Conservation (phyloP, 192 early-diverging fungal species). For the Chytriomyces sp. region DNA sequence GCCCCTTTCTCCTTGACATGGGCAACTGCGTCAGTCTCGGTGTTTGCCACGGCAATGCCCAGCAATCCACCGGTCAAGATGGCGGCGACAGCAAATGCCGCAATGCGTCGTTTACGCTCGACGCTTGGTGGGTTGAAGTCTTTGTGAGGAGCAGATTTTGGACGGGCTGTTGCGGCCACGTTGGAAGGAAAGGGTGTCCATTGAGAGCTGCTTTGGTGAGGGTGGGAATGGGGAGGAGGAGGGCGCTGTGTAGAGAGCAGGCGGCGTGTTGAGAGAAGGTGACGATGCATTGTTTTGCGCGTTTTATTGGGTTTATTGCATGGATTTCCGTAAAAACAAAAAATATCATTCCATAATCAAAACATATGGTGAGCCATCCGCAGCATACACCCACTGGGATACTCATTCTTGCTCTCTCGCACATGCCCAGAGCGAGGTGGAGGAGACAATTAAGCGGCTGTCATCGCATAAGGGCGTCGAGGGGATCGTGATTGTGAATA, state of each 20-base stretch:
- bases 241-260: too few species aligned
- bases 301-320: too few species aligned
- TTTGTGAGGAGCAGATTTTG: slow-evolving; percentile 9
- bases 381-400: neutral
- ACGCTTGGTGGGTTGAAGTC: slow-evolving; percentile 3
- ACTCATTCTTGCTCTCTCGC: neutral
- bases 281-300: too few species aligned
- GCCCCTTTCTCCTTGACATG: neutral
- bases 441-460: slow-evolving; percentile 92
- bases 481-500: slow-evolving; percentile 83
- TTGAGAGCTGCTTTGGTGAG: neutral
- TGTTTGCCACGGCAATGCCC: slow-evolving; percentile 14
- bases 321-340: too few species aligned
- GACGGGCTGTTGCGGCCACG: slow-evolving; percentile 17
- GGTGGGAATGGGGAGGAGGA: neutral
- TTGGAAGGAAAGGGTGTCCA: slow-evolving; percentile 3
- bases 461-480: slow-evolving; percentile 89
- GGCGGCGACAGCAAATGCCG: slow-evolving; percentile 3
- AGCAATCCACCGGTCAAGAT: slow-evolving; percentile 19
- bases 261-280: too few species aligned
- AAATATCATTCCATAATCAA: neutral
- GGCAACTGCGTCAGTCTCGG: slow-evolving; percentile 10
- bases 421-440: slow-evolving; percentile 70
- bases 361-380: neutral
- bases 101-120: slow-evolving; percentile 3